These are phyloP conservation scores for Gymnopus androsaceus DNA, from an alignment of 1,284 basidiomycete species.

Conservation along the genomic window DNA sequence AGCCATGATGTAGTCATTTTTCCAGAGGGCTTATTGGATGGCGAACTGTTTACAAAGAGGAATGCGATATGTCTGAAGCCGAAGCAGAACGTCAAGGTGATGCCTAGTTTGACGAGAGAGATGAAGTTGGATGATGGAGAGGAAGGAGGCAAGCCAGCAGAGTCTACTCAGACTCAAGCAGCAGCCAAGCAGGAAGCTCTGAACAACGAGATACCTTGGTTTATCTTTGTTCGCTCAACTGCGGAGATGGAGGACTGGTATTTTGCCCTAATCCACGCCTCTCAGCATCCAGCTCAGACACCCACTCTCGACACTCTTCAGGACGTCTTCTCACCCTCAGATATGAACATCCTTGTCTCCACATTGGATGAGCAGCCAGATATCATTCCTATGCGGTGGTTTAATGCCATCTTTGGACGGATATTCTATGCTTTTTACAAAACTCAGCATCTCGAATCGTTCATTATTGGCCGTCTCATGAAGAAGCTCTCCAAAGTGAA, in stretches of 20 bases:
- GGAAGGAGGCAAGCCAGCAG: conserved; percentile 42
- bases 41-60: conserved; percentile 85
- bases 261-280: conserved; percentile 79
- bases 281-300: conserved; percentile 57
- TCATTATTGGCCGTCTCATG: conserved; percentile 88
- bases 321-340: conserved; percentile 70
- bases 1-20: conserved; percentile 75
- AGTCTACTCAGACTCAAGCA: conserved; percentile 37
- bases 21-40: conserved; percentile 74
- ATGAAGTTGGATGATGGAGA: conserved; percentile 47
- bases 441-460: conserved; percentile 78
- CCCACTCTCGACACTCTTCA: conserved; percentile 57
- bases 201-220: conserved; percentile 72
- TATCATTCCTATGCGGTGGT: conserved; percentile 94
- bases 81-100: conserved; percentile 38
- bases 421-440: conserved; percentile 91
- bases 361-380: conserved; percentile 92
- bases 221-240: conserved; percentile 83
- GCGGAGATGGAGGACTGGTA: conserved; percentile 97
- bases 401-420: conserved; percentile 91
- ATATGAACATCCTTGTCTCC: conserved; percentile 85
- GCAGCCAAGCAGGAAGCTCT: conserved; percentile 51
- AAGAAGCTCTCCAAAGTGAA: conserved; percentile 92
- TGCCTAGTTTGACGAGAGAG: conserved; percentile 57
- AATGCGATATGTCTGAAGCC: conserved; percentile 82